Conservation (phyloP, 441 rosid genomes). For the Arabidopsis hybrid region DNA sequence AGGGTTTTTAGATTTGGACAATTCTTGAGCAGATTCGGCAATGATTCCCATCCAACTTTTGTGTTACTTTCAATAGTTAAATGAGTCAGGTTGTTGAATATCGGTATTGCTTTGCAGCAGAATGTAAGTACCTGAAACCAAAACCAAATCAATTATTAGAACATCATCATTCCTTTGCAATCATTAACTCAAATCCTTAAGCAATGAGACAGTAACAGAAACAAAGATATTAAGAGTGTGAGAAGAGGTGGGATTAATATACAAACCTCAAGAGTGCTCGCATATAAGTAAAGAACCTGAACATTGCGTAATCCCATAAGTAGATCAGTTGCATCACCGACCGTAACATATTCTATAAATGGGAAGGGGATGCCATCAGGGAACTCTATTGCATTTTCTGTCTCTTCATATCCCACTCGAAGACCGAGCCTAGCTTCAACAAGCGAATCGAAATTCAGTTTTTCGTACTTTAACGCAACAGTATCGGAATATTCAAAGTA, state of each 20-base stretch:
- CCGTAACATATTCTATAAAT: neutral
- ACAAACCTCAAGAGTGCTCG: conserved; percentile 17
- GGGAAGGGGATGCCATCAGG: no score
- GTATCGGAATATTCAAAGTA: conserved; percentile 23
- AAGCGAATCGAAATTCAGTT: conserved; percentile 7
- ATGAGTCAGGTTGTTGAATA: conserved; percentile 26
- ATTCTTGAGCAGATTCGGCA: conserved; percentile 15
- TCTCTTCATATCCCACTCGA: neutral
- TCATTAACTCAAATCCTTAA: neutral
- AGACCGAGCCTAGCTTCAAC: conserved; percentile 33
- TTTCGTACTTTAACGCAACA: neutral
- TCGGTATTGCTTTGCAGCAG: conserved; percentile 29
- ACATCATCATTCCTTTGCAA: neutral
- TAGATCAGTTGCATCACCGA: conserved; percentile 15
- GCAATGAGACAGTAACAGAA: neutral
- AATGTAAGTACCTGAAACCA: conserved; percentile 28
- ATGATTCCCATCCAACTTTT: conserved; percentile 2
- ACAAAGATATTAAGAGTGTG: neutral
- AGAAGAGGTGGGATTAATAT: neutral
- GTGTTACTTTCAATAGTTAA: conserved; percentile 7
- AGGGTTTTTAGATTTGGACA: conserved; percentile 30
- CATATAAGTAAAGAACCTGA: conserved; percentile 21
- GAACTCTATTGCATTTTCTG: neutral
- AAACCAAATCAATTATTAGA: conserved; percentile 5
- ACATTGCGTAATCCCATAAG: conserved; percentile 27